phyloP scores from a whole-genome alignment of 2,329 filamentous ascomycete species.

The Cladosporium oxysporum region DNA sequence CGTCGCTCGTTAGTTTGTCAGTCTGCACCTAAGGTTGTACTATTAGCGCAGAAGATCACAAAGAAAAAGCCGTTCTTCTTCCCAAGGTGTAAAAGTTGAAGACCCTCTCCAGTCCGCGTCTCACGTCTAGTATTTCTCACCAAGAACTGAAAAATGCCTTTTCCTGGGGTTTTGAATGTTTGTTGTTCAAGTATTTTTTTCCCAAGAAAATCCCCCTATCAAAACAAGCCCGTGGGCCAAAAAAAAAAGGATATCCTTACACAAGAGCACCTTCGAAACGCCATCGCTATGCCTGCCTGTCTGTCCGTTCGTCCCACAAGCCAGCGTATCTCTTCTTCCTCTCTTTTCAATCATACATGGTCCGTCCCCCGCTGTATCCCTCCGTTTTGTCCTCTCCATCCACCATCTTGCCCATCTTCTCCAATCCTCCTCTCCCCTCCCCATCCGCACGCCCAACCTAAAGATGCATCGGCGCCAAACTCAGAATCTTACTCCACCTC shows the following conservation, averaged over 20 bases:
- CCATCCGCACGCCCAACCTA: too few species aligned
- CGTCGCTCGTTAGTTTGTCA: background rate
- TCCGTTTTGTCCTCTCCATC: background rate
- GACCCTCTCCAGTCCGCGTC: background rate
- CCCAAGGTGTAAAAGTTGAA: too few species aligned
- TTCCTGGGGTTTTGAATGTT: background rate
- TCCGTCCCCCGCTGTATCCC: background rate
- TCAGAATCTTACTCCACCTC: conserved; percentile 98
- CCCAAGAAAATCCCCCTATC: background rate
- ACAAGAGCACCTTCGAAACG: background rate
- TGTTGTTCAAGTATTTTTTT: conserved; percentile 3
- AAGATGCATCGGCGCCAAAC: conserved; percentile 82
- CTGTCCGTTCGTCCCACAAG: background rate
- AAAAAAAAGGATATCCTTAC: background rate
- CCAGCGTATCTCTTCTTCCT: background rate
- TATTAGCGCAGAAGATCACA: background rate
- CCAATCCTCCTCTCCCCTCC: background rate
- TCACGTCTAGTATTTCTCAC: background rate
- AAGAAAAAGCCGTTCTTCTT: too few species aligned
- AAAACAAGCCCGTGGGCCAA: conserved; percentile 1
- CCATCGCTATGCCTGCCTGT: conserved; percentile 8
- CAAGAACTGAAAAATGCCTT: background rate
- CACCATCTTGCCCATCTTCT: background rate
- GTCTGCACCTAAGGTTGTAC: conserved; percentile 6
- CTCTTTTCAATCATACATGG: background rate